Conservation (phyloP, 768 basidiomycete species). For the Termitomyces titanicus region DNA sequence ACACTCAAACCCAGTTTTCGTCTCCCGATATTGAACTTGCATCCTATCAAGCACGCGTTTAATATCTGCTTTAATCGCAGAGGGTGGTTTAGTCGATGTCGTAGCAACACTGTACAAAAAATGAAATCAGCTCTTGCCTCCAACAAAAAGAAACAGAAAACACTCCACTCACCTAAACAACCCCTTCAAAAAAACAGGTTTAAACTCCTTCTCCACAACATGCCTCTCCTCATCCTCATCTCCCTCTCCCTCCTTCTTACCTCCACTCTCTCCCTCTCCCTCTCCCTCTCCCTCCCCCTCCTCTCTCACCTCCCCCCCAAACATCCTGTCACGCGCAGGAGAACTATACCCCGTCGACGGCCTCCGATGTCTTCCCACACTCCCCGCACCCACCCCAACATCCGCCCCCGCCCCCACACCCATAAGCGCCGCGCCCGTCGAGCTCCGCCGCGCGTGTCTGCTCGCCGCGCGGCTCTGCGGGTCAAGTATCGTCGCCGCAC, state of each 20-base stretch:
- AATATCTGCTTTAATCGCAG: conserved; percentile 81
- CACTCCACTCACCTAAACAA: conserved; percentile 71
- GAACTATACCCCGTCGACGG: conserved; percentile 66
- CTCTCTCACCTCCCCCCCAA: conserved; percentile 22
- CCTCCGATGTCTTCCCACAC: conserved; percentile 64
- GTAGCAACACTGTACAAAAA: conserved; percentile 72
- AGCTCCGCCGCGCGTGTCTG: conserved; percentile 48
- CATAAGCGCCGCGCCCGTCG: conserved; percentile 65
- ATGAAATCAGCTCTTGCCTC: background rate
- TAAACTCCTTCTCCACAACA: conserved; percentile 85
- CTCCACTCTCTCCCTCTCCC: conserved; percentile 37
- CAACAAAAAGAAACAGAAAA: background rate
- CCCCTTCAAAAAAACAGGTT: conserved; percentile 94
- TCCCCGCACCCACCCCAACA: conserved; percentile 12
- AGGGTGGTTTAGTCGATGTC: conserved; percentile 85
- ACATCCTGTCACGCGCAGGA: conserved; percentile 27
- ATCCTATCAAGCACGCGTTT: conserved; percentile 85
- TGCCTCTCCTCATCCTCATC: conserved; percentile 45
- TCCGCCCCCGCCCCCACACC: conserved; percentile 27
- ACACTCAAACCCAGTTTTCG: conserved; percentile 91
- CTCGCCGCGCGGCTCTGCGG: background rate
- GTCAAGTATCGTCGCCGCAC: conserved; percentile 1
- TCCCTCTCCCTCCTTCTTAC: conserved; percentile 42
- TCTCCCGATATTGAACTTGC: conserved; percentile 93
- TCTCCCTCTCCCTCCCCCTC: background rate